Evolutionary conservation across 352 stramenopile species (phyloP).

Genomic region (Thraustochytrium sp.): DNA sequence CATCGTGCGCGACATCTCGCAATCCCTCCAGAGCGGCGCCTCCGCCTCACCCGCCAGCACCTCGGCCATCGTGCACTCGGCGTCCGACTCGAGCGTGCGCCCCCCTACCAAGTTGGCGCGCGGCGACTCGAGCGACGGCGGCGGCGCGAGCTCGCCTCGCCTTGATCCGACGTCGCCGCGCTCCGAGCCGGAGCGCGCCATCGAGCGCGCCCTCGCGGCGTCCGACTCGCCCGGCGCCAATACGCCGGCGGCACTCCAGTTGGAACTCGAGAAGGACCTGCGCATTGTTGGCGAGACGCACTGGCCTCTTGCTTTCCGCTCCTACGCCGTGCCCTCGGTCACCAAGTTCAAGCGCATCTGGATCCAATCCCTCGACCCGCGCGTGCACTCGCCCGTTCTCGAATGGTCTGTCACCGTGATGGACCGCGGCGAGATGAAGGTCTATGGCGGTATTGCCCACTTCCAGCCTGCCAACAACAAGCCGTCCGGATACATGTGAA

Average conservation of each 20-base stretch:
- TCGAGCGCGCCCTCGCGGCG: not conserved
- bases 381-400: not conserved
- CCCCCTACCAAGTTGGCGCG: not conserved
- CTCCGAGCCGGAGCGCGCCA: not conserved
- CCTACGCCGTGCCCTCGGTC: constrained; percentile 15
- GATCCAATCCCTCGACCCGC: constrained; percentile 7
- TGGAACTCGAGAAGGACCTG: constrained; percentile 7
- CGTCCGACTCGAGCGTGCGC: constrained; percentile 7
- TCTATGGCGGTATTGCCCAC: constrained; percentile 7
- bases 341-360: constrained; percentile 26
- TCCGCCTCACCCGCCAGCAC: not conserved
- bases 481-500: not conserved
- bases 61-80: not conserved
- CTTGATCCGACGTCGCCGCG: too few species aligned
- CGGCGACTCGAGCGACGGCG: not conserved
- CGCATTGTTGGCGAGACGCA: not conserved
- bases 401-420: constrained; percentile 36
- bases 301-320: not conserved
- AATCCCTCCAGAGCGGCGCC: not conserved
- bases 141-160: not conserved
- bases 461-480: constrained; percentile 6
- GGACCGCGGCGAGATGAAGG: constrained; percentile 32
- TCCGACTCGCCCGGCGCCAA: too few species aligned
- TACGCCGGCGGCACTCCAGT: not conserved
- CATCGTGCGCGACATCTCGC: not conserved